A percentile compares a stretch with the other conserved stretches of the same genome.
Conservation (phyloP, 441 rosid genomes). For the Populus tomentosa region DNA sequence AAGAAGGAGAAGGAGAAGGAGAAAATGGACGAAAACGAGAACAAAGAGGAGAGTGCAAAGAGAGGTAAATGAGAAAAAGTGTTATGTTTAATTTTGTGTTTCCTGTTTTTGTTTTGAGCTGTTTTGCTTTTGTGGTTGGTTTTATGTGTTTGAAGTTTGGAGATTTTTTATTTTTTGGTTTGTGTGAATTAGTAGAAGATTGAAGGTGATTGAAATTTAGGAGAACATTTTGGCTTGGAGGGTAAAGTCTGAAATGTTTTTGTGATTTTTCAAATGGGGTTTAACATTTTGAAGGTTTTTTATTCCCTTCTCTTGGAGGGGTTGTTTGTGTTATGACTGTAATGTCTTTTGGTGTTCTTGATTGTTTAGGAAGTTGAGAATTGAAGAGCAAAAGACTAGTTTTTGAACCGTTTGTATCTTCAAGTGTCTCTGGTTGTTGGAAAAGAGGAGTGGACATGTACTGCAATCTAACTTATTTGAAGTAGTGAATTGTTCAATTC, state of each 20-base stretch:
- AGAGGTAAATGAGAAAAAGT: conserved; percentile 7
- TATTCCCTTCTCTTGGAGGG: background rate
- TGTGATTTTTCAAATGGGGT: conserved; percentile 11
- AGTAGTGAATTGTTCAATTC: background rate
- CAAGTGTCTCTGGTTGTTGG: background rate
- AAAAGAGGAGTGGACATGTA: background rate
- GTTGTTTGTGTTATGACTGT: background rate
- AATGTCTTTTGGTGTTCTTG: background rate
- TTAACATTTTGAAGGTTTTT: background rate
- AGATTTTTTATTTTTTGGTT: background rate
- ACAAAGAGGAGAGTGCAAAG: background rate
- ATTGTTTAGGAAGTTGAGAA: background rate
- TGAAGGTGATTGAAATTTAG: background rate
- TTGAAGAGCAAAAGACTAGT: background rate
- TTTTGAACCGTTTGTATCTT: background rate
- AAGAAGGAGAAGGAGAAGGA: background rate
- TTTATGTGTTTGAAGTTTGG: background rate
- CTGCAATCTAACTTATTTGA: background rate
- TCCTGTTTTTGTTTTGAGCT: background rate
- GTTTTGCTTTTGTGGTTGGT: background rate
- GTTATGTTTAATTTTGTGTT: background rate
- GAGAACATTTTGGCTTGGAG: background rate
- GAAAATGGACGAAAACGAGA: conserved; percentile 16
- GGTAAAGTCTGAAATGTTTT: background rate
- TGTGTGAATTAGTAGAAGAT: background rate